These are phyloP conservation scores for Colletotrichum tanaceti DNA, from an alignment of 2,329 filamentous ascomycete species.

Conservation along the genomic window DNA sequence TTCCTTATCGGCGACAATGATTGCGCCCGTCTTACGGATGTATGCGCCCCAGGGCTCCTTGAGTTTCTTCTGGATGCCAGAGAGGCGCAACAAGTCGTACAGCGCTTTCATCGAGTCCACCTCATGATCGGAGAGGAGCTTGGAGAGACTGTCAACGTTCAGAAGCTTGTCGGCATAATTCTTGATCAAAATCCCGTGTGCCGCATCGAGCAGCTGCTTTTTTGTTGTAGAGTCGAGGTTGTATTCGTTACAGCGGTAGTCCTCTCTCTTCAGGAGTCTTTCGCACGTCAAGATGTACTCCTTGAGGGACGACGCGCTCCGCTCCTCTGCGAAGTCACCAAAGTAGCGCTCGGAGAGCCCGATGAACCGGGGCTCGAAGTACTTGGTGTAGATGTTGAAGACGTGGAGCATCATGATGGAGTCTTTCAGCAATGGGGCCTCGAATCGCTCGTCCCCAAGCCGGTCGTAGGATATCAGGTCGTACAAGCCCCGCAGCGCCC, in stretches of 20 bases:
- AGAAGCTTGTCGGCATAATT: constrained; percentile 75
- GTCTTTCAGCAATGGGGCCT: constrained; percentile 75
- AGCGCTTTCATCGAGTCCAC: constrained; percentile 78
- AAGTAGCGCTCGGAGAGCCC: constrained; percentile 76
- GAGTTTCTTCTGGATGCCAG: constrained; percentile 76
- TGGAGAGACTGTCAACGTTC: constrained; percentile 73
- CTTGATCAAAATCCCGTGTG: constrained; percentile 79
- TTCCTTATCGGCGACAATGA: constrained; percentile 83
- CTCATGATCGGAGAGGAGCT: constrained; percentile 78
- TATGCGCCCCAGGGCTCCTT: constrained; percentile 81
- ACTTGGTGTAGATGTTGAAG: constrained; percentile 81
- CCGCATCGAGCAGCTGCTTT: constrained; percentile 76
- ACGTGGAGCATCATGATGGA: constrained; percentile 86
- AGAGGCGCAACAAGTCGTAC: constrained; percentile 80
- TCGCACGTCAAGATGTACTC: constrained; percentile 80
- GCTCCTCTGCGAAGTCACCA: constrained; percentile 73
- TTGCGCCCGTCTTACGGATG: constrained; percentile 78
- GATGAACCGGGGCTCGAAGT: constrained; percentile 84
- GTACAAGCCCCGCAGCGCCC: constrained; percentile 72
- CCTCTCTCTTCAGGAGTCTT: constrained; percentile 76
- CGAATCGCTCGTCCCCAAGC: constrained; percentile 64
- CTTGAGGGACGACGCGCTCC: constrained; percentile 73
- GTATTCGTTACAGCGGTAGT: constrained; percentile 80
- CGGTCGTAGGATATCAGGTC: constrained; percentile 81
- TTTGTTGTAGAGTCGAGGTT: constrained; percentile 87